Percentiles rank a stretch among this genome's conserved stretches.
Evolutionary conservation across 768 basidiomycete species (phyloP).

Genomic region (Candolleomyces eurysporus): DNA sequence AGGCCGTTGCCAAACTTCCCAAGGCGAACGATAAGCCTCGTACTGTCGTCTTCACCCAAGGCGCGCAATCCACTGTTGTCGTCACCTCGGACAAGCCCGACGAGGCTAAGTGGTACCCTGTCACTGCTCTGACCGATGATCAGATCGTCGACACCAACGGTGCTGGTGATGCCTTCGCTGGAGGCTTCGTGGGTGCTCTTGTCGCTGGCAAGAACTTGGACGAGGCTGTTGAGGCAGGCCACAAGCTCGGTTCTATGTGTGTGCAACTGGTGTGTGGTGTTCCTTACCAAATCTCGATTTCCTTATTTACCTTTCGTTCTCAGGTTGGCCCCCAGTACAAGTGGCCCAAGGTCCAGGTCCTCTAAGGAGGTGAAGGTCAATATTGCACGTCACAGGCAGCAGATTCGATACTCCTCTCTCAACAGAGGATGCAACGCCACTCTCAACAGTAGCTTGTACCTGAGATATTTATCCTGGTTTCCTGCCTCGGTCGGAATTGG

Average conservation of each 20-base stretch:
- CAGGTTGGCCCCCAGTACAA: constrained; percentile 52
- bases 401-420: constrained; percentile 1
- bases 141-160: constrained; percentile 96
- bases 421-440: constrained; percentile 8
- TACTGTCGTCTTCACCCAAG: constrained; percentile 89
- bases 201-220: constrained; percentile 76
- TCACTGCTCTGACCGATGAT: constrained; percentile 53
- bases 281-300: neutral
- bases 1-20: constrained; percentile 66
- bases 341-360: constrained; percentile 48
- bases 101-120: constrained; percentile 53
- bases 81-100: constrained; percentile 60
- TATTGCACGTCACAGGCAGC: neutral
- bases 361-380: constrained; percentile 19
- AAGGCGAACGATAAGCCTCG: constrained; percentile 80
- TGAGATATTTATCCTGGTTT: neutral
- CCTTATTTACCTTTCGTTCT: neutral
- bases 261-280: constrained; percentile 55
- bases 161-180: constrained; percentile 96
- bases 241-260: constrained; percentile 83
- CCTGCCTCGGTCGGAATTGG: neutral
- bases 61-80: constrained; percentile 73
- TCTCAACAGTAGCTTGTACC: constrained; percentile 8
- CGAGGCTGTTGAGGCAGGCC: constrained; percentile 80
- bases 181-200: constrained; percentile 88